Evolutionary conservation across 768 basidiomycete genomes (phyloP), one percentile per base, ranked within the genome.

Genomic region (Amanita brunnescens): DNA sequence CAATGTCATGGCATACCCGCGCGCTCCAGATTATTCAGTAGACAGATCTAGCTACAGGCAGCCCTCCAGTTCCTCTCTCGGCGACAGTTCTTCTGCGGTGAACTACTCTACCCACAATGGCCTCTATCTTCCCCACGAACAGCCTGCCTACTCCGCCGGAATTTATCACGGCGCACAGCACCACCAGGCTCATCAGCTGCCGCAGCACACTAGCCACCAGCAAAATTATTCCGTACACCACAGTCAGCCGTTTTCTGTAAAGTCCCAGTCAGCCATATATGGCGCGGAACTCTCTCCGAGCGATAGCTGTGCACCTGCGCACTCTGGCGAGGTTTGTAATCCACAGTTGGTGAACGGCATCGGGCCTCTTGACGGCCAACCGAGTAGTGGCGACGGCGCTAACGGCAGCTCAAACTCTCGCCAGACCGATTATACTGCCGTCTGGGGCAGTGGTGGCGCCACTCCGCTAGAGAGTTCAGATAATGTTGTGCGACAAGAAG

Each of bases 401-500:
- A 52, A 54, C 39, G 10, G 16, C 44, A 40, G 32, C 26, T 45
- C 52, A 18, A 47, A 43, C 16, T 37, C 20, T 30, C 43, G 38
- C 5, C 51, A 53, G 35, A 43, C 32, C 24, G 48, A 49, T 42
- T 38, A 39, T n/a, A 53, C 49, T 32, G 50, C 48, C 18, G 16
- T 46, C 43, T 30, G 30, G 54, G 42, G 14, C 34, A 52, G 42
- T 51, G 34, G 37, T 41, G 54, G 35, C 41, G 42, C 35, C 34
- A 50, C 20, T 37, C 26, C 24, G 23, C 49, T 35, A 16, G 29
- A 48, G 12, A 46, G 41, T 16, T 44, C 24, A 24, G 32, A 26
- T 7, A 55, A 49, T 37, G 54, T 49, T 33, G 49, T 51, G 18
- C 61, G 60, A 35, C 57, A 59, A 13, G 59, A 59, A 12, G 62